These are phyloP conservation scores for Oemleria cerasiformis DNA, from an alignment of 306 rosid species.

Conservation along the genomic window DNA sequence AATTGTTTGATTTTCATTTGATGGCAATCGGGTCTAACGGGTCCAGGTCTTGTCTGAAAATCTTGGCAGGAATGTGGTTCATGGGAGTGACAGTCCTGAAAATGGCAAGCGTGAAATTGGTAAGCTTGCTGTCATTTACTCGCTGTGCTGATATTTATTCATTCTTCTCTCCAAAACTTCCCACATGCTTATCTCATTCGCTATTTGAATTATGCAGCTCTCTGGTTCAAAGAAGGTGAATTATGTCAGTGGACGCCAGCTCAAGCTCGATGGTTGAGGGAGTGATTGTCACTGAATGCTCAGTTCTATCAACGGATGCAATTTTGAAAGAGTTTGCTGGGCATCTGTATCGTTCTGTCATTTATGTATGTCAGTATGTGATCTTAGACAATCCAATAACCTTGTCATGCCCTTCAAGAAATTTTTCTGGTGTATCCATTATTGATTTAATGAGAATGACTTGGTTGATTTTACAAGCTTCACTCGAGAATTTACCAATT, in stretches of 20 bases:
- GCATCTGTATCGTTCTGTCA: neutral
- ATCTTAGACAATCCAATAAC: neutral
- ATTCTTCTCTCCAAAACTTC: neutral
- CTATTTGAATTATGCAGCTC: conserved; percentile 43
- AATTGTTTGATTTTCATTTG: conserved; percentile 2
- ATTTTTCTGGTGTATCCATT: neutral
- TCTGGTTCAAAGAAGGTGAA: conserved; percentile 96
- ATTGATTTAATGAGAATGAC: neutral
- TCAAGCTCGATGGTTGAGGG: conserved; percentile 76
- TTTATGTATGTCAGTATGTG: neutral
- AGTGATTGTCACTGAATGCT: conserved; percentile 35
- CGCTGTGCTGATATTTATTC: neutral
- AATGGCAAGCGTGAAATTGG: conserved; percentile 94
- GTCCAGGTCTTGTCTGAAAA: conserved; percentile 24
- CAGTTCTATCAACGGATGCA: conserved; percentile 15
- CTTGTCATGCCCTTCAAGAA: neutral
- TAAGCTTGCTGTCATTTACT: conserved; percentile 16
- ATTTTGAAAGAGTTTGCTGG: conserved; percentile 27
- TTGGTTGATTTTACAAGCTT: neutral
- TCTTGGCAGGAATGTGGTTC: conserved; percentile 76
- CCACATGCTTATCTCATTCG: neutral
- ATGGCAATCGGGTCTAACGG: conserved; percentile 15
- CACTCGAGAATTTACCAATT: neutral
- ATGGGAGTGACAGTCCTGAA: conserved; percentile 99
- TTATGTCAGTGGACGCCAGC: conserved; percentile 67